Conservation (phyloP, 345 rosid genomes). For the Salix udensis region DNA sequence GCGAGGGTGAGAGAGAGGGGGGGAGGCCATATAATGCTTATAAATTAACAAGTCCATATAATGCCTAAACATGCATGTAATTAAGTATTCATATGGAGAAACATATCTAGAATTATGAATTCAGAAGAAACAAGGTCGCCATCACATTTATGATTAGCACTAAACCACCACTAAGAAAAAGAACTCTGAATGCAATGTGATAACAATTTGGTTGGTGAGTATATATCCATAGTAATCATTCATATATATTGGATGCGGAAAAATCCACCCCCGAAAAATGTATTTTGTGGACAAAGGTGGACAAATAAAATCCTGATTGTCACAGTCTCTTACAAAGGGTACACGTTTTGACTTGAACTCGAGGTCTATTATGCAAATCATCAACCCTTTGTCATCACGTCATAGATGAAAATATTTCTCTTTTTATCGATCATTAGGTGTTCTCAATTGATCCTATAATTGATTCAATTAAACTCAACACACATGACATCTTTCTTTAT, state of each 20-base stretch:
- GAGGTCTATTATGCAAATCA: too few relatives aligned
- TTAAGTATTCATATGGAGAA: slow-evolving; percentile 3
- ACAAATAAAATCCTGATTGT: too few relatives aligned
- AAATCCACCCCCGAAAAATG: too few relatives aligned
- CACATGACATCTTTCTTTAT: too few relatives aligned
- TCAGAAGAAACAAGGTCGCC: neutral
- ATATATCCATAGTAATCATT: slow-evolving; percentile 3
- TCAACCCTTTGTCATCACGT: too few relatives aligned
- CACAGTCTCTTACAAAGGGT: accelerated
- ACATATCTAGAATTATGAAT: neutral
- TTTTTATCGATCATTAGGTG: too few relatives aligned
- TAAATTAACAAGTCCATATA: slow-evolving; percentile 6
- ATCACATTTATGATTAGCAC: slow-evolving; percentile 12
- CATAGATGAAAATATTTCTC: too few relatives aligned
- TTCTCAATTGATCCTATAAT: too few relatives aligned
- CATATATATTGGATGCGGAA: neutral
- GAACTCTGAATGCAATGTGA: neutral
- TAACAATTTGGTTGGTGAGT: neutral
- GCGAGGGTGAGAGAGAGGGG: neutral
- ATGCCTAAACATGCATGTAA: slow-evolving; percentile 15
- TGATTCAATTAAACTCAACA: too few relatives aligned
- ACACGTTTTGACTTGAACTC: too few relatives aligned
- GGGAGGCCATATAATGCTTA: slow-evolving; percentile 18
- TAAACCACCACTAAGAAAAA: slow-evolving; percentile 18
- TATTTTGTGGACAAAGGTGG: too few relatives aligned